Base-by-base conservation (phyloP, 768 basidiomycete species). In the Steccherinum ochraceum region DNA sequence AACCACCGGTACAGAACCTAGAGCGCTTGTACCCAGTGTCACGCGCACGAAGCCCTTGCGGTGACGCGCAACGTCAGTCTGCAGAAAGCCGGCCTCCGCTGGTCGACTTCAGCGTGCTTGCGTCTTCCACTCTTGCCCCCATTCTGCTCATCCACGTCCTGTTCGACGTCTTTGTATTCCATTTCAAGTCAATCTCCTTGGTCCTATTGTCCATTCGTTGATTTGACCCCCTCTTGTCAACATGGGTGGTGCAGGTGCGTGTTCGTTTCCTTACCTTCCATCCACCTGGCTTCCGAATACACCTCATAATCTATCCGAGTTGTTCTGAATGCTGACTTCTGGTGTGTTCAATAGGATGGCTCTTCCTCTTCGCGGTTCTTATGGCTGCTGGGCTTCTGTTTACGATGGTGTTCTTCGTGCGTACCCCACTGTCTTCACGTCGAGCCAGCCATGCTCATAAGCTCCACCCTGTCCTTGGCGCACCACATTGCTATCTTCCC, bases 361-460 rank as follows among this genome's bases (percentile, higher is more conserved):
- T 99, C 57, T 99, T 96, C 75, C 80, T 98, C 60, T 93, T 97
- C 67, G 82, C 92, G 65, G 94, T 97, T 67, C 84, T 98, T 49
- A 84, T 92, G 83, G 88, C 93, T 59, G 95, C 94, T 18, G 93
- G 86, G 26, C 76, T 98, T 53, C 75, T 99, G 53, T 99, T 99
- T 75, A 96, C 93, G 60, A 93, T 93, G 88, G 96, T 99, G 66
- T 99, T 98, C 78, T 99, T 96, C 71, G 95, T 97, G 62, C 70
- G 92, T 86, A 7, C 26, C 13, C n/a, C 53, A 16, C 12, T 23
- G 35, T 24, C 16, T 47, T 16, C 43, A 41, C 20, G 13, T 16
- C 40, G 12, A 21, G 23, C 45, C 11, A 39, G n/a, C n/a, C 11
- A 39, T 39, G n/a, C 35, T 39, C 11, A 39, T 39, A 39, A 39